These are phyloP conservation scores for Helminthosporium solani DNA, from an alignment of 2,329 filamentous ascomycete genomes.

Conservation along the genomic window DNA sequence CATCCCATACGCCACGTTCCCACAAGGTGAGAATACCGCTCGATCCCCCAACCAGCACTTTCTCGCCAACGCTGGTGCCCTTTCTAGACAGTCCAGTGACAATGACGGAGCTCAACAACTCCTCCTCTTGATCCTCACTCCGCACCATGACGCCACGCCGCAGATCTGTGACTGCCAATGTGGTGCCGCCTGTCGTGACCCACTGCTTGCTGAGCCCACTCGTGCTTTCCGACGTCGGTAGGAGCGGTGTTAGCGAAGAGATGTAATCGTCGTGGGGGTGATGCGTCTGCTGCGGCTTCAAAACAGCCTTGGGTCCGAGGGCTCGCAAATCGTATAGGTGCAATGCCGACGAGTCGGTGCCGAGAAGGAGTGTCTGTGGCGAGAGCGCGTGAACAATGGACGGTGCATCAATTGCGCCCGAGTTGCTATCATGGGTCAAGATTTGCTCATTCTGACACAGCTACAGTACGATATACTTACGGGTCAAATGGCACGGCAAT, in stretches of 20 bases:
- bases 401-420: constrained; percentile 64
- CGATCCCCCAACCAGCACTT: constrained; percentile 74
- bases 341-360: constrained; percentile 84
- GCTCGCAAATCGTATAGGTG: constrained; percentile 83
- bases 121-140: constrained; percentile 93
- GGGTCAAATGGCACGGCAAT: constrained; percentile 66
- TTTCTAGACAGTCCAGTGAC: constrained; percentile 74
- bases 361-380: constrained; percentile 83
- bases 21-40: constrained; percentile 86
- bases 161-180: constrained; percentile 84
- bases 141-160: constrained; percentile 81
- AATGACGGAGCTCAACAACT: constrained; percentile 78
- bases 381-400: constrained; percentile 80
- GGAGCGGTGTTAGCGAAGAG: constrained; percentile 81
- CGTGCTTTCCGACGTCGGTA: constrained; percentile 75
- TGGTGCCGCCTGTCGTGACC: constrained; percentile 89
- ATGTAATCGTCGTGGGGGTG: constrained; percentile 91
- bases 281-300: constrained; percentile 72
- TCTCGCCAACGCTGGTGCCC: constrained; percentile 68
- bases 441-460: not conserved
- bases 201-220: constrained; percentile 92
- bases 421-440: constrained; percentile 38
- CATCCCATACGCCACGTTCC: constrained; percentile 94
- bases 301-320: constrained; percentile 46
- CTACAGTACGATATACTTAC: constrained; percentile 25